Conservation (phyloP, 306 rosid species). For the Urtica urens region DNA sequence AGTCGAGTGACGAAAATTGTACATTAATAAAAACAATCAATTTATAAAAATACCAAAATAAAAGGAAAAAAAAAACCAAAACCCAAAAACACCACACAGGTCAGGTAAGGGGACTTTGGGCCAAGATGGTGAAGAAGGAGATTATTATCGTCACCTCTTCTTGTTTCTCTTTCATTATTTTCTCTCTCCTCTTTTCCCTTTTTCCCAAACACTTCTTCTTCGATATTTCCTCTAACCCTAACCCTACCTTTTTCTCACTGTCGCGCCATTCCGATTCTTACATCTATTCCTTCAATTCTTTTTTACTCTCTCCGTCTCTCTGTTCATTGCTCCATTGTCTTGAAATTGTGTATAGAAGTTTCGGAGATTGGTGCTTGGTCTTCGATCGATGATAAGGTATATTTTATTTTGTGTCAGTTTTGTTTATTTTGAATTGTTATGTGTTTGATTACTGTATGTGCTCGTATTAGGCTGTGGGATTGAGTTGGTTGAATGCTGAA, state of each 20-base stretch:
- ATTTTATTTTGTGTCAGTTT: constrained; percentile 5
- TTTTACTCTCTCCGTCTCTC: background rate
- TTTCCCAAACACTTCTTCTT: constrained; percentile 18
- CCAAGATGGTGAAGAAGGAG: constrained; percentile 34
- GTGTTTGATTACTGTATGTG: too few species aligned
- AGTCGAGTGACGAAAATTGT: constrained; percentile 18
- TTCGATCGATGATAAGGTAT: constrained; percentile 15
- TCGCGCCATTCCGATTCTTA: constrained; percentile 5
- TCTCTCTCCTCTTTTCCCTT: constrained; percentile 27
- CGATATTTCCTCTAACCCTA: constrained; percentile 27
- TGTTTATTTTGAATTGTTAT: constrained; percentile 5
- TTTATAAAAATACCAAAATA: constrained; percentile 5
- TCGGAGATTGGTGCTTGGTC: background rate
- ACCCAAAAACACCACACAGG: constrained; percentile 16
- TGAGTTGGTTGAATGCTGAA: too few species aligned
- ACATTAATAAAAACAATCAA: background rate
- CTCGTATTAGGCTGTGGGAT: too few species aligned
- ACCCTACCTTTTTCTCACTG: constrained; percentile 2
- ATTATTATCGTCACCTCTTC: constrained; percentile 16
- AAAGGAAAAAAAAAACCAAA: constrained; percentile 1
- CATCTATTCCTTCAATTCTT: constrained; percentile 1
- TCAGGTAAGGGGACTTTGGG: constrained; percentile 51
- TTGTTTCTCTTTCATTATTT: constrained; percentile 18
- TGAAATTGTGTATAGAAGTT: too few species aligned
- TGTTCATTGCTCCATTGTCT: constrained; percentile 10